Base-by-base conservation (phyloP, 441 rosid species). In the Syzygium malaccense region DNA sequence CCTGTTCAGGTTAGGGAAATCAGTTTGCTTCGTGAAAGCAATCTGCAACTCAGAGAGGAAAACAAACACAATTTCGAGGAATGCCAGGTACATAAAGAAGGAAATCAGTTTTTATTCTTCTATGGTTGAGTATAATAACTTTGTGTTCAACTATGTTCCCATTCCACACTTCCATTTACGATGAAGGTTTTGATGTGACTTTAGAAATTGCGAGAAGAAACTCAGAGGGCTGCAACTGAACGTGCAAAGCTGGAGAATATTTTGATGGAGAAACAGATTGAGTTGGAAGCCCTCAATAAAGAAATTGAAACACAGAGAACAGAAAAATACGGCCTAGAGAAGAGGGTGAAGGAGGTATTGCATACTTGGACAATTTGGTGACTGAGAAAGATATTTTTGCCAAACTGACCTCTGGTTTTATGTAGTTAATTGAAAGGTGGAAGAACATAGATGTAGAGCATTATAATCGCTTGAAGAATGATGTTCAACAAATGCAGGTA, bases 1-100 rank as follows among this genome's bases (percentile, higher is more conserved):
- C 66, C 84, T 88, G 45, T 91, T 86, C 94, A 98, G 99, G 95
- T 96, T 88, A 93, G 95, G 92, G 99, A 98, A 93, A 93, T 96
- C 93, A 97, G 93, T 92, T 92, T 97, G 91, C 97, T 98, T 90
- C 99, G 99, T 55, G 99, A 97, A 94, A 98, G 98, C 94, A 97
- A 98, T 90, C 88, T 95, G 93, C 99, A 98, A 90, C 96, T 98
- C 87, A 95, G 99, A 91, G 99, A 97, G 91, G 99, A 98, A 94
- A 98, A 97, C 92, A 97, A 94, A 92, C 95, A 98, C 92, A 98
- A 96, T 94, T 97, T 98, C 91, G 99, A 96, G 92, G 99, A 97
- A 92, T 95, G 99, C 92, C 98, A 96, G 98, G 99, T 98, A 91
- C 79, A 86, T 58, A 53, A 7, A 1, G 85, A 80, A 85, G 15